Evolutionary conservation across 1,139 yeast species (phyloP).

Genomic region (Candida tunisiensis): DNA sequence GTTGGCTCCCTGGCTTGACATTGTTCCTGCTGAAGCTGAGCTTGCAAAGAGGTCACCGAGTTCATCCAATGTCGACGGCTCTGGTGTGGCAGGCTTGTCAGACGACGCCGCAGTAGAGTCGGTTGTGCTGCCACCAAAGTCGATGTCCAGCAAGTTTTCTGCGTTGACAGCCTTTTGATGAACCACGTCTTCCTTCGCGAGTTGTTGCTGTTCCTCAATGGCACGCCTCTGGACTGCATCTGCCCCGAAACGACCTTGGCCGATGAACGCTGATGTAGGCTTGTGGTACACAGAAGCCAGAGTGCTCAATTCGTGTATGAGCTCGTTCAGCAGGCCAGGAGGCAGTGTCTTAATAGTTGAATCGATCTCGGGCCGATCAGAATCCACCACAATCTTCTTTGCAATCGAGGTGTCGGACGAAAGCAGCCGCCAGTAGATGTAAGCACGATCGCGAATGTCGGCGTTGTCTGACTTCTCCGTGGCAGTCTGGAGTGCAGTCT

Average conservation of each 20-base stretch:
- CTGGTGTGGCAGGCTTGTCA: conserved; percentile 10
- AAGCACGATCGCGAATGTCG: conserved; percentile 89
- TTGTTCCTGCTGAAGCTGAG: conserved; percentile 6
- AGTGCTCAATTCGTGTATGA: conserved; percentile 65
- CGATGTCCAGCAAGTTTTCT: conserved; percentile 79
- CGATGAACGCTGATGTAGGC: conserved; percentile 57
- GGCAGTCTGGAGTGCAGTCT: conserved; percentile 56
- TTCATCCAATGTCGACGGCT: conserved; percentile 14
- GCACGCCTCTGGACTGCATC: conserved; percentile 32
- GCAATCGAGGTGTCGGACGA: conserved; percentile 38
- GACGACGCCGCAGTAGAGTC: conserved; percentile 7
- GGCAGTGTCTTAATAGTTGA: conserved; percentile 60
- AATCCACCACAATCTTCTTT: conserved; percentile 32
- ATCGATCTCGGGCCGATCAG: conserved; percentile 53
- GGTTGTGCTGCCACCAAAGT: conserved; percentile 28
- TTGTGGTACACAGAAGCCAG: conserved; percentile 82
- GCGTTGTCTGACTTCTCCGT: conserved; percentile 75
- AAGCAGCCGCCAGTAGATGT: conserved; percentile 82
- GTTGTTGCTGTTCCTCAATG: conserved; percentile 59
- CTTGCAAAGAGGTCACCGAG: conserved; percentile 17
- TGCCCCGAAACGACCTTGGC: conserved; percentile 26
- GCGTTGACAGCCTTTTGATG: conserved; percentile 38
- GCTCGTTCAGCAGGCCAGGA: conserved; percentile 46
- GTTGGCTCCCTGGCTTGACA: conserved; percentile 5
- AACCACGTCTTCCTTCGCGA: conserved; percentile 70